Evolutionary conservation across 495 filamentous ascomycete genomes (phyloP), one percentile per base, ranked within the genome.

Genomic region (Cercophora samala): DNA sequence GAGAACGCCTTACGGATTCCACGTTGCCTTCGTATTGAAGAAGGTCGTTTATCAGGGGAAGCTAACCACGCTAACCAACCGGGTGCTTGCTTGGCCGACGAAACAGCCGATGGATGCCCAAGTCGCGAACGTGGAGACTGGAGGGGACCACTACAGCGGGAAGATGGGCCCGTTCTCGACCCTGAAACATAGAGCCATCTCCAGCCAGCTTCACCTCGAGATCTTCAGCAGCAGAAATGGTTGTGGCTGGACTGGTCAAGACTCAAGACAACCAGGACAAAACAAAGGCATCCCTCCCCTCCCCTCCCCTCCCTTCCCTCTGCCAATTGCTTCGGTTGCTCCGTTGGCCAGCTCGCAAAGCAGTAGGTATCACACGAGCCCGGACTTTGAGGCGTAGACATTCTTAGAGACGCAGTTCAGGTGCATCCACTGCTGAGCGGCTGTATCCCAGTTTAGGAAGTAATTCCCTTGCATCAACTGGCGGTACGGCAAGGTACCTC

Each of bases 391-490:
- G 37, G 37, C 37, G 37, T 9, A 13, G 8, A 8, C 26, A 29
- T 29, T 29, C 26, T 29, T 8, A 29, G n/a, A 29, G 26, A 29
- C 26, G 26, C 26, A 29, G 26, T 29, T 29, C 26, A 29, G 26
- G 26, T 29, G 26, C 26, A 29, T 29, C 26, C 26, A 13, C 37
- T 46, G 37, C 37, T 46, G 37, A 46, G 37, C 37, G 37, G 37
- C 37, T 46, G 37, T 46, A 5, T 17, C 37, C 37, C 37, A 17
- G 60, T 66, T 69, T 69, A 66, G 64, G 68, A 69, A 66, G 68
- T 63, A 53, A 64, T 60, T 69, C 64, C 64, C 64, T 69, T 64
- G 64, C 46, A 63, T 60, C 58, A n/a, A 37, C 58, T 29, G 37
- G 37, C 37, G 8, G 37, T 17, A 46, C 13, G 37, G n/a, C n/a